These are phyloP conservation scores for Penicillium sp. DNA, from an alignment of 2,329 filamentous ascomycete genomes.

Conservation along the genomic window DNA sequence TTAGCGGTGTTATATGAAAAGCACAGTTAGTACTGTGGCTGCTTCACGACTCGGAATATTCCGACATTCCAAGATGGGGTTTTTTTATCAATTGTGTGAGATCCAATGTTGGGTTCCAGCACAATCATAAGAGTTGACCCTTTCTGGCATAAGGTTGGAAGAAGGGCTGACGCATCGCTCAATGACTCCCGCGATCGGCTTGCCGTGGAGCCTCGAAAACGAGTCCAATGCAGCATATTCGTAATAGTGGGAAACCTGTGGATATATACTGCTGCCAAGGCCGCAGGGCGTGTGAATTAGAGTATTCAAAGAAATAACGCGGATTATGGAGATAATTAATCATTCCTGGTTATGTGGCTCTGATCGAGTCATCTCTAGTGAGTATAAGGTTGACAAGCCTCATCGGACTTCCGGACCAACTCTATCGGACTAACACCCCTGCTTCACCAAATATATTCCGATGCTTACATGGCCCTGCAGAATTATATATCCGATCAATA, in stretches of 20 bases:
- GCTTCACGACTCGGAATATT: not conserved
- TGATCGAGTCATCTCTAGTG: not conserved
- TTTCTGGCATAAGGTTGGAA: not conserved
- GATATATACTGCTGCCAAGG: constrained; percentile 6
- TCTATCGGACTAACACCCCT: not conserved
- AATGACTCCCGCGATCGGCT: not conserved
- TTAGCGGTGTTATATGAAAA: not conserved
- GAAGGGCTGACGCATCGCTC: not conserved
- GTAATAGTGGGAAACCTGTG: not conserved
- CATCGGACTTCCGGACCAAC: not conserved
- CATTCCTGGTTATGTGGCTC: not conserved
- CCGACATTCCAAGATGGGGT: not conserved
- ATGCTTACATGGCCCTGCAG: not conserved
- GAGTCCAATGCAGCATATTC: not conserved
- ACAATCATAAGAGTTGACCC: not conserved
- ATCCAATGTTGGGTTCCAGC: not conserved
- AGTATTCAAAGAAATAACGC: not conserved
- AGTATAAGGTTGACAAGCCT: not conserved
- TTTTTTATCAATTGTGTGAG: not conserved
- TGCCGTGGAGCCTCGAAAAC: not conserved
- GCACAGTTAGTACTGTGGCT: not conserved
- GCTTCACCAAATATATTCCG: not conserved
- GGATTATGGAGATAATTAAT: not conserved
- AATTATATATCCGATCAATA: not conserved
- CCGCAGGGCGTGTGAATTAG: constrained; percentile 4